Conservation (phyloP, 2,329 filamentous ascomycete species). For the Apiospora phragmitis region DNA sequence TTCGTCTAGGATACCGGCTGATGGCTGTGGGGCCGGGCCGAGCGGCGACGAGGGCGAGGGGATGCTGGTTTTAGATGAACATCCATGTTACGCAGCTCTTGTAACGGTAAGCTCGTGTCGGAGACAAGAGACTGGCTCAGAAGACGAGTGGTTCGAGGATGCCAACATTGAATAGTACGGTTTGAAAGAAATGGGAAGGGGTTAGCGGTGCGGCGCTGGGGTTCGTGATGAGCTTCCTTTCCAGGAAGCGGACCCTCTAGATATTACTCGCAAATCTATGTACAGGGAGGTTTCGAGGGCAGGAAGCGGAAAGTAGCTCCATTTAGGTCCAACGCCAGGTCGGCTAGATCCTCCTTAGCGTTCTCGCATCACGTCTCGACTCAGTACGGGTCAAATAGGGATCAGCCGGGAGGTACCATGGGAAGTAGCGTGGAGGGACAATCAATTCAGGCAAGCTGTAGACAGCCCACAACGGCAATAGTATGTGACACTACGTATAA, state of each 20-base stretch:
- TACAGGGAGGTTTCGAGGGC: neutral
- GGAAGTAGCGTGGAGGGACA: neutral
- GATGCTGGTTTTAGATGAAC: too few species aligned
- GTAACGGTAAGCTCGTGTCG: too few species aligned
- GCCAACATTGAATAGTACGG: neutral
- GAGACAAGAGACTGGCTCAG: too few species aligned
- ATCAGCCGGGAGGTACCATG: neutral
- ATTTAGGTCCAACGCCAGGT: neutral
- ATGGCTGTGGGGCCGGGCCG: too few species aligned
- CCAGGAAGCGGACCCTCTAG: neutral
- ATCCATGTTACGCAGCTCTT: too few species aligned
- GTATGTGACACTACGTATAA: neutral
- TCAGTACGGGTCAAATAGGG: neutral
- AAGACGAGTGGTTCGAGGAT: too few species aligned
- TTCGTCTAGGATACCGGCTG: too few species aligned
- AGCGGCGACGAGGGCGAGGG: too few species aligned
- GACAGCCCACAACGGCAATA: neutral
- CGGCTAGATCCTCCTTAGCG: neutral
- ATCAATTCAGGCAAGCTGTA: neutral
- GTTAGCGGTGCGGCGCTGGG: neutral
- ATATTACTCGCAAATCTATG: neutral
- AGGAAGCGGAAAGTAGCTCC: neutral
- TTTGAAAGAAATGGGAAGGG: neutral
- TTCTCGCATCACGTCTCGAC: neutral
- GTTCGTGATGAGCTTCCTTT: neutral